Base-by-base conservation (phyloP, 345 rosid species). In the Eucalyptus erythrocorys region DNA sequence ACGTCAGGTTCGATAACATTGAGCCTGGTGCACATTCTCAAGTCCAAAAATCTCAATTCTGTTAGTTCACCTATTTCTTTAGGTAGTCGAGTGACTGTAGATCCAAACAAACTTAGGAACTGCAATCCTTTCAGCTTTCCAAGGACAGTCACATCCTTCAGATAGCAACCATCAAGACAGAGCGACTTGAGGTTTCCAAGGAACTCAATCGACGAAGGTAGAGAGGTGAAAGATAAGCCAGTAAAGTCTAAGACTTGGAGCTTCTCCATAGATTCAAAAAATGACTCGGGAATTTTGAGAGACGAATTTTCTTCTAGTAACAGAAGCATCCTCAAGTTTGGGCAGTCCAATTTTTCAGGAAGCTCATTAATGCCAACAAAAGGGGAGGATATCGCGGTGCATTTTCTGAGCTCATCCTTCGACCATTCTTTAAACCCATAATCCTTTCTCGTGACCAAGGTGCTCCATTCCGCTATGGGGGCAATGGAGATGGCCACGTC, bases 401-500 rank as follows among this genome's bases (percentile, higher is more conserved):
- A 66, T 7, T n/a, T 66, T 66, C 9, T 15, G 5, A 66, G 40
- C 37, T 66, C 76, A 14, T 66, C 6, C 40, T 66, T 14, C 4
- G 76, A 66, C 76, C 76, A 66, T n/a, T 66, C 21, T n/a, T 66
- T n/a, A n/a, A 66, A 66, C 37, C 21, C 21, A 1, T 66, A 7
- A 15, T n/a, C 21, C 21, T 14, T n/a, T 21, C 40, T 66, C 21
- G 21, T 5, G 15, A 68, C 42, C 12, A 68, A 16, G 80, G 80
- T 11, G 4, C 0, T 68, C 80, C 80, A 68, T 1, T 16, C 1
- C 3, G 2, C n/a, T n/a, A n/a, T 5, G 24, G 42, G 8, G 3
- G 22, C 42, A 34, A 66, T 68, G 34, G 80, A 68, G 42, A 32
- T 17, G 24, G 42, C 80, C 42, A 32, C 80, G 0, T 68, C 80